Conservation (phyloP, 129 eudicot genomes). For the Scalesia atractyloides region DNA sequence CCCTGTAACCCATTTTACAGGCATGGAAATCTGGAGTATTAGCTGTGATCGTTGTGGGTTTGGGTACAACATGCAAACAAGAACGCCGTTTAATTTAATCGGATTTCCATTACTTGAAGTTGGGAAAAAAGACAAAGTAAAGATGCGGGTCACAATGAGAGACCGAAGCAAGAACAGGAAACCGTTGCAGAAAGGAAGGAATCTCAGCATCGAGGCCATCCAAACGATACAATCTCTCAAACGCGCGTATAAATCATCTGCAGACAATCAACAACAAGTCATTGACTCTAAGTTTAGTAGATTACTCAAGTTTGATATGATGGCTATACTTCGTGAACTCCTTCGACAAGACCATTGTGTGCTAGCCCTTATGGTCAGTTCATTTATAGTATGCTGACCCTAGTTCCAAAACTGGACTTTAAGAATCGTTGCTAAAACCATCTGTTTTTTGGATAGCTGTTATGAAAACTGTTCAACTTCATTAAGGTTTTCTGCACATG, state of each 20-base stretch:
- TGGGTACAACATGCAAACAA: no score
- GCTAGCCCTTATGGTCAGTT: conserved; percentile 59
- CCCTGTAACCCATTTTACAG: neutral
- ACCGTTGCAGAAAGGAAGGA: conserved; percentile 67
- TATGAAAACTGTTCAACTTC: neutral
- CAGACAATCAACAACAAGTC: neutral
- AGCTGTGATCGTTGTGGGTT: neutral
- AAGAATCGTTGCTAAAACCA: conserved; percentile 1
- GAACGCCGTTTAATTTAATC: neutral
- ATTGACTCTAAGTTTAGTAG: conserved; percentile 50
- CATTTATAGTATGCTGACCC: no score
- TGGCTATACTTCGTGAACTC: conserved; percentile 75
- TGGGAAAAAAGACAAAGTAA: conserved; percentile 2
- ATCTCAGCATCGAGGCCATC: conserved; percentile 74
- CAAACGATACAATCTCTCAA: conserved; percentile 75
- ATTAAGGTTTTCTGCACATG: neutral
- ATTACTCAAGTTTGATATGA: conserved; percentile 66
- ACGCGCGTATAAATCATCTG: conserved; percentile 37
- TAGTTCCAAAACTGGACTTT: neutral
- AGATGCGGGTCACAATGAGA: conserved; percentile 48
- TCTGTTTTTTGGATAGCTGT: neutral
- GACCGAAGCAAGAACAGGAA: conserved; percentile 76
- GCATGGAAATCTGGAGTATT: conserved; percentile 24
- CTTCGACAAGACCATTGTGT: conserved; percentile 65
- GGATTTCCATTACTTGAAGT: conserved; percentile 15